Conservation (phyloP, 2,329 filamentous ascomycete species). For the Hypoxylon sp. region DNA sequence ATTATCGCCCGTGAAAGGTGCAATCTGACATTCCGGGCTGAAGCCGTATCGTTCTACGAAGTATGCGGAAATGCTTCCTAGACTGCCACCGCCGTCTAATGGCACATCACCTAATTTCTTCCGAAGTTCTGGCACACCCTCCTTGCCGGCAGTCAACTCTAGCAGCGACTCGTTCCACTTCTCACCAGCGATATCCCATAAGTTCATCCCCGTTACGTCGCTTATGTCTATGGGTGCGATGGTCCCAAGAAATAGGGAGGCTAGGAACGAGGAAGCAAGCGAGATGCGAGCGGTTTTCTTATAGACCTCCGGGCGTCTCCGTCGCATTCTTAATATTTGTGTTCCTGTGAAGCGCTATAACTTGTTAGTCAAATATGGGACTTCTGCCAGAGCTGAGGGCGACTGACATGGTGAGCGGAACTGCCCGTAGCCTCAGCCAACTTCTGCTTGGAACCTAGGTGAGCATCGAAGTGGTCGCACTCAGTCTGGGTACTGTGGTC, state of each 20-base stretch:
- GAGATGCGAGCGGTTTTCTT: conserved; percentile 85
- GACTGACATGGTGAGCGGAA: conserved; percentile 88
- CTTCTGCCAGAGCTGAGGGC: neutral
- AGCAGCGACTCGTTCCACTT: conserved; percentile 82
- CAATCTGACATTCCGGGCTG: conserved; percentile 77
- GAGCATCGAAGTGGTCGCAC: conserved; percentile 87
- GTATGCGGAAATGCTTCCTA: conserved; percentile 82
- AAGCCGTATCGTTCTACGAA: conserved; percentile 86
- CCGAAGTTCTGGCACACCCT: conserved; percentile 73
- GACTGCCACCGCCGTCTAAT: conserved; percentile 81
- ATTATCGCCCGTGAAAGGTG: conserved; percentile 95
- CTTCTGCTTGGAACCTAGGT: conserved; percentile 73
- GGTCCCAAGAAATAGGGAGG: conserved; percentile 86
- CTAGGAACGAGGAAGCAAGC: conserved; percentile 94
- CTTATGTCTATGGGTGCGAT: conserved; percentile 93
- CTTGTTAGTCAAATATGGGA: conserved; percentile 17
- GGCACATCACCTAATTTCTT: conserved; percentile 84
- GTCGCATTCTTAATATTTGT: conserved; percentile 90
- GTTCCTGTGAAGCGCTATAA: conserved; percentile 91
- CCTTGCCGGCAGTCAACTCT: conserved; percentile 72
- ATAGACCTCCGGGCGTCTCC: conserved; percentile 85
- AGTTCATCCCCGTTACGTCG: conserved; percentile 96
- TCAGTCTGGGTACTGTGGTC: conserved; percentile 94
- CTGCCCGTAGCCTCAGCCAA: conserved; percentile 88
- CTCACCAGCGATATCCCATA: conserved; percentile 87